These are phyloP conservation scores for Acanthamoeba triangularis DNA, from an alignment of 208 protist species.

Conservation along the genomic window DNA sequence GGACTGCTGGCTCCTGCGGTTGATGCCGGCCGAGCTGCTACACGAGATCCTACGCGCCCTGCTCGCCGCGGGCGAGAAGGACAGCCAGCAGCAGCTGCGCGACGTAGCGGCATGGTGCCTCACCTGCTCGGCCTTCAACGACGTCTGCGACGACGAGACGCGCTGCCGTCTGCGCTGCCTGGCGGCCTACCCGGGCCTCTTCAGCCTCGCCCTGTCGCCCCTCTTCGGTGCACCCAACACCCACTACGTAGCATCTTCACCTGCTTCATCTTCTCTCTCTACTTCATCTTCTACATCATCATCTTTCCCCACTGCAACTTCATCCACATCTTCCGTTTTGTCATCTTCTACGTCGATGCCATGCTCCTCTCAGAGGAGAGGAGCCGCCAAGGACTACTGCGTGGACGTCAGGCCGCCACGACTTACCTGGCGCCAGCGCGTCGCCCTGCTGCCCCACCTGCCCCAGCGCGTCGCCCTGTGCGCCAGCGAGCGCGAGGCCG, in stretches of 20 bases:
- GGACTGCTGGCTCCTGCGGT: neutral
- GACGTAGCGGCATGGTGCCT: conserved; percentile 18
- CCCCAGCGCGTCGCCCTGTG: neutral
- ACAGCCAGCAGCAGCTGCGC: neutral
- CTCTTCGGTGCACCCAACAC: neutral
- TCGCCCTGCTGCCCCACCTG: neutral
- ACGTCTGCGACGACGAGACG: conserved; percentile 30
- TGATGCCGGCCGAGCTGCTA: neutral
- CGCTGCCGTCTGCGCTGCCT: neutral
- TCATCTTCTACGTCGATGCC: neutral
- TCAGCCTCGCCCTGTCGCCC: neutral
- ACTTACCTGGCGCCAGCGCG: neutral
- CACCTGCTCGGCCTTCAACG: conserved; percentile 26
- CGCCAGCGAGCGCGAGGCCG: neutral
- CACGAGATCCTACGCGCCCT: neutral
- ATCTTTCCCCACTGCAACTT: neutral
- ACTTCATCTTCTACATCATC: neutral
- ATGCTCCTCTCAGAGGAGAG: neutral
- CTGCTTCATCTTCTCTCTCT: neutral
- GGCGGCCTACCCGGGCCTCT: neutral
- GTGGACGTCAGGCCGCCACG: neutral
- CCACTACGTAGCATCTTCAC: neutral
- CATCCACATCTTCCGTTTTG: too few relatives aligned
- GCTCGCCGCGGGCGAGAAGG: neutral
- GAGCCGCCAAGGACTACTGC: too few relatives aligned